Evolutionary conservation across 129 eudicot genomes (phyloP).

Genomic region (Tagetes erecta): DNA sequence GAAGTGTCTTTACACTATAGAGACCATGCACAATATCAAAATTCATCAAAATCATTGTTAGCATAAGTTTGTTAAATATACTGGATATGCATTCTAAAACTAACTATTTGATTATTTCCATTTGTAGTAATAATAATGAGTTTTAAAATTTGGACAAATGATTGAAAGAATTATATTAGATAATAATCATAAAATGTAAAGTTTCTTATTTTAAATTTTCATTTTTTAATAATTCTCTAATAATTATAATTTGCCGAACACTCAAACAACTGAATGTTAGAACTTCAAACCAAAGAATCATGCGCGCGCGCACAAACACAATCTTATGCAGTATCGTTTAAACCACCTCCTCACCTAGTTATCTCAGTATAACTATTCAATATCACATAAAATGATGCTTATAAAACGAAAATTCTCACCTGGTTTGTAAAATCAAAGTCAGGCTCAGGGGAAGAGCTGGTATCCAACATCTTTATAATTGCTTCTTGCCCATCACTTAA

Average conservation of each 20-base stretch:
- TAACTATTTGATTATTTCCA: background rate
- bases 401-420: conserved; percentile 28
- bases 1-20: background rate
- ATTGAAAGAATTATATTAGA: background rate
- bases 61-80: background rate
- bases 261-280: background rate
- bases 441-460: conserved; percentile 49
- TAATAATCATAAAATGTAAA: background rate
- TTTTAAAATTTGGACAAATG: background rate
- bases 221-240: background rate
- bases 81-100: background rate
- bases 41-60: background rate
- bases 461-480: conserved; percentile 56
- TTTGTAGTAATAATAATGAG: background rate
- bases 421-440: conserved; percentile 51
- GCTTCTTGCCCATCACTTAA: conserved; percentile 41
- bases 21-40: background rate
- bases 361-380: background rate
- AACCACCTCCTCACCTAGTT: background rate
- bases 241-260: background rate
- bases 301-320: background rate
- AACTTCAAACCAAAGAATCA: background rate
- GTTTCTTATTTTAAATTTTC: background rate
- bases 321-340: background rate
- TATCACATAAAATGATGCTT: background rate